A percentile compares a stretch with the other conserved stretches of the same genome.
Evolutionary conservation across 345 rosid species (phyloP).

Genomic region (Nephelium lappaceum): DNA sequence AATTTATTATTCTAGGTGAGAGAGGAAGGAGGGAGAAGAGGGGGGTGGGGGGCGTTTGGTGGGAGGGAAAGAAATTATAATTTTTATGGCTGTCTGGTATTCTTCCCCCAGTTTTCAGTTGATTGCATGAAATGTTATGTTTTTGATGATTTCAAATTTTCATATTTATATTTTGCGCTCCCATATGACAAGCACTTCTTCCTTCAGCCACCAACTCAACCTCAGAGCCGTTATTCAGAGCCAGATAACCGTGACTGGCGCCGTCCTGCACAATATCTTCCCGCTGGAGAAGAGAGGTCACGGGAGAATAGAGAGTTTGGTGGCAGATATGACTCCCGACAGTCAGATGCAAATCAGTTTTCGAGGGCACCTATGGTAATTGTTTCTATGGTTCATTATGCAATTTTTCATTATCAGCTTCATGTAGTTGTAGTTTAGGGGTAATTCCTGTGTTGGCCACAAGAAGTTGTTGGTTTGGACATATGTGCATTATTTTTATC

Average conservation of each 20-base stretch:
- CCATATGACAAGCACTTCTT: background rate
- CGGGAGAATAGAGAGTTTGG: conserved; percentile 52
- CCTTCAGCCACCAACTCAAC: conserved; percentile 50
- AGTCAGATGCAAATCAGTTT: conserved; percentile 50
- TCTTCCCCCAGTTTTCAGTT: background rate
- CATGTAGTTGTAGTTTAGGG: background rate
- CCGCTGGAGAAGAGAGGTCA: conserved; percentile 72
- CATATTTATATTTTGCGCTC: background rate
- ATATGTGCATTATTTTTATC: background rate
- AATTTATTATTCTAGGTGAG: background rate
- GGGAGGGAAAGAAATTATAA: background rate
- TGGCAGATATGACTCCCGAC: conserved; percentile 47
- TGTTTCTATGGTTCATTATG: background rate
- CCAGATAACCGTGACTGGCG: conserved; percentile 96
- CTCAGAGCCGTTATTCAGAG: conserved; percentile 69
- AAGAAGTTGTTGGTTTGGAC: background rate
- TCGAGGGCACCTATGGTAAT: conserved; percentile 50
- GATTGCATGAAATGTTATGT: background rate
- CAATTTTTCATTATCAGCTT: background rate
- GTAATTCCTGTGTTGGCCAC: background rate
- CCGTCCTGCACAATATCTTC: conserved; percentile 59
- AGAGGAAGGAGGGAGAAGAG: background rate
- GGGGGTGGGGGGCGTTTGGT: background rate
- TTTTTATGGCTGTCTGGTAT: background rate
- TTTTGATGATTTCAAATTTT: background rate